Conservation (phyloP, 306 rosid genomes). For the Ormosia semicastrata region DNA sequence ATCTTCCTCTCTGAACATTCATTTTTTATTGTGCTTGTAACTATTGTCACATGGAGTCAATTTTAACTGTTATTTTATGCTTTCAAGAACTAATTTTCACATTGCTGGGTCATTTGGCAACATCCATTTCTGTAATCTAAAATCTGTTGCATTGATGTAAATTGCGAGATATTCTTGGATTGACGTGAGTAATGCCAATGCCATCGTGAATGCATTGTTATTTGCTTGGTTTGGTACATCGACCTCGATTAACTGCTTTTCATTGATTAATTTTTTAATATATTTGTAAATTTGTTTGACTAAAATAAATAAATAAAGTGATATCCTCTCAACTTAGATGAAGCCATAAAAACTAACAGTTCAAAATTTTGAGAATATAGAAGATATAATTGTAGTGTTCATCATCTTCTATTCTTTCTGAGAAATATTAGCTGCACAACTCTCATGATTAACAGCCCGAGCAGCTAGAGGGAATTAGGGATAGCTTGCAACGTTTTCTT, state of each 20-base stretch:
- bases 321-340: not conserved
- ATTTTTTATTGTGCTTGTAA: not conserved
- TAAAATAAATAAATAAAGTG: not conserved
- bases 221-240: not conserved
- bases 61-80: not conserved
- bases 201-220: not conserved
- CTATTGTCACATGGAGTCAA: not conserved
- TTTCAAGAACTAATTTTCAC: not conserved
- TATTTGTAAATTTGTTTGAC: not conserved
- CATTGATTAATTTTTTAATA: not conserved
- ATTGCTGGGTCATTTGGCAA: not conserved
- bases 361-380: not conserved
- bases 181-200: not conserved
- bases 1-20: constrained; percentile 67
- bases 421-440: not conserved
- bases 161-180: not conserved
- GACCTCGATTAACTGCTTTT: not conserved
- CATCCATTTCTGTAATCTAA: not conserved
- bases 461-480: not conserved
- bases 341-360: not conserved
- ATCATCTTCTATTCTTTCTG: not conserved
- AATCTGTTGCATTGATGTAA: not conserved
- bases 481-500: not conserved
- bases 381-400: not conserved
- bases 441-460: not conserved